These are phyloP conservation scores for Porcisia deanei DNA, from an alignment of 208 protist genomes.

Conservation along the genomic window DNA sequence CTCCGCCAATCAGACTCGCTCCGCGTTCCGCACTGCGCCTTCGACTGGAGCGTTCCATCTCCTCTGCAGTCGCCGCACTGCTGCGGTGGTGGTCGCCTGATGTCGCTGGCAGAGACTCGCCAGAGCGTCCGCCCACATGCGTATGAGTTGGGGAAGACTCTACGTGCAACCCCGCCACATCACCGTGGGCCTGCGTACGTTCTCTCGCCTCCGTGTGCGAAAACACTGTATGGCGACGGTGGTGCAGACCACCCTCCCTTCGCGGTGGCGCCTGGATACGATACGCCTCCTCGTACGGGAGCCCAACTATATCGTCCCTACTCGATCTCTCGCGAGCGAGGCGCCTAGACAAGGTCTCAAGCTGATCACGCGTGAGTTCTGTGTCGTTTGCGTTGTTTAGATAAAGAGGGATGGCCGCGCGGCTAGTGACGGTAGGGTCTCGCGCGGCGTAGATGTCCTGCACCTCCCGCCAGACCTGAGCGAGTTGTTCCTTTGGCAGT, in stretches of 20 bases:
- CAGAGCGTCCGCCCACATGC: neutral
- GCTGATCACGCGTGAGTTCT: constrained; percentile 32
- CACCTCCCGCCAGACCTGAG: constrained; percentile 57
- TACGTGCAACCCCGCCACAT: neutral
- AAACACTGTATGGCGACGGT: neutral
- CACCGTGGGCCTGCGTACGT: neutral
- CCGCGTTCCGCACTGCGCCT: neutral
- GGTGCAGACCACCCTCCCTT: constrained; percentile 4
- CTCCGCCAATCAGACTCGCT: neutral
- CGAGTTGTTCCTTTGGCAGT: constrained; percentile 63
- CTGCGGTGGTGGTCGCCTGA: neutral
- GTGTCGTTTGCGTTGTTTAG: constrained; percentile 35
- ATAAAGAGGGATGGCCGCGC: constrained; percentile 52
- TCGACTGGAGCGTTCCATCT: neutral
- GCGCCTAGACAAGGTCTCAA: constrained; percentile 30
- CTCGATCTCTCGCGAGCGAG: constrained; percentile 37
- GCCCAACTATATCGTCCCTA: constrained; percentile 51
- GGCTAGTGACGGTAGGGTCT: constrained; percentile 25
- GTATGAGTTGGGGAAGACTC: neutral
- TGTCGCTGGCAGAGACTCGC: neutral
- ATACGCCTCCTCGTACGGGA: constrained; percentile 42
- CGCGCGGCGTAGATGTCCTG: constrained; percentile 37
- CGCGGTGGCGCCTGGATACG: constrained; percentile 18
- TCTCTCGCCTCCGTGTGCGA: neutral
- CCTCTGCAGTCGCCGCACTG: neutral